Evolutionary conservation across 768 basidiomycete genomes (phyloP).

Genomic region (Russula abietina): DNA sequence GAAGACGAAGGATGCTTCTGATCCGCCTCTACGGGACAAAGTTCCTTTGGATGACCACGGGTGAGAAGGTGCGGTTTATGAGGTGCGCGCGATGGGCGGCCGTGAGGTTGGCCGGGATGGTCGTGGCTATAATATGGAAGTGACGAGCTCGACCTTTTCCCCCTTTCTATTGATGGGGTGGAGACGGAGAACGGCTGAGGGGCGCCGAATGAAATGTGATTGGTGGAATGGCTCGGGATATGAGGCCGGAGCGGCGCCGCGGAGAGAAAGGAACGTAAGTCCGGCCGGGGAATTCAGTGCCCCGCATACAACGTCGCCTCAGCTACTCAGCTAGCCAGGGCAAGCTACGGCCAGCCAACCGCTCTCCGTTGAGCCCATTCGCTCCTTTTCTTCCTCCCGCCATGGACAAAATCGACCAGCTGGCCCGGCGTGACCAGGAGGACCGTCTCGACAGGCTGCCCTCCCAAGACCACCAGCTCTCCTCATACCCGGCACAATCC

Average conservation of each 20-base stretch:
- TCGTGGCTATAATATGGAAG: constrained; percentile 8
- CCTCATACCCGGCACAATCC: constrained; percentile 26
- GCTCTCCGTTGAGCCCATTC: constrained; percentile 33
- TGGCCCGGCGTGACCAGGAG: constrained; percentile 42
- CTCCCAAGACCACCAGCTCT: constrained; percentile 28
- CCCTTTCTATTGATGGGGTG: not conserved
- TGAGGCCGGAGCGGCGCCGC: constrained; percentile 25
- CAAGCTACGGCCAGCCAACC: constrained; percentile 50
- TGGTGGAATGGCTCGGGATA: constrained; percentile 18
- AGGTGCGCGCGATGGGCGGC: constrained; percentile 25
- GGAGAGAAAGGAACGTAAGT: constrained; percentile 26
- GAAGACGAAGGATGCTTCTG: constrained; percentile 24
- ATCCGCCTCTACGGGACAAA: constrained; percentile 22
- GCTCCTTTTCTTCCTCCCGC: constrained; percentile 33
- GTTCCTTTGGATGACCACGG: constrained; percentile 21
- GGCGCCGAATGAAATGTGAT: constrained; percentile 7
- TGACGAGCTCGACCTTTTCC: not conserved
- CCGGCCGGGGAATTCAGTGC: constrained; percentile 25
- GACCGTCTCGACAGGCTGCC: constrained; percentile 27
- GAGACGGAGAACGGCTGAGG: not conserved
- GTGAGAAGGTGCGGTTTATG: constrained; percentile 21
- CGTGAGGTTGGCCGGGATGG: constrained; percentile 14
- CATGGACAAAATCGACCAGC: constrained; percentile 58
- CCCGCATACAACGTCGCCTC: constrained; percentile 23
- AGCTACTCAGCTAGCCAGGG: constrained; percentile 14